phyloP scores from a whole-genome alignment of 2,329 filamentous ascomycete species.

The Fusarium sp. region DNA sequence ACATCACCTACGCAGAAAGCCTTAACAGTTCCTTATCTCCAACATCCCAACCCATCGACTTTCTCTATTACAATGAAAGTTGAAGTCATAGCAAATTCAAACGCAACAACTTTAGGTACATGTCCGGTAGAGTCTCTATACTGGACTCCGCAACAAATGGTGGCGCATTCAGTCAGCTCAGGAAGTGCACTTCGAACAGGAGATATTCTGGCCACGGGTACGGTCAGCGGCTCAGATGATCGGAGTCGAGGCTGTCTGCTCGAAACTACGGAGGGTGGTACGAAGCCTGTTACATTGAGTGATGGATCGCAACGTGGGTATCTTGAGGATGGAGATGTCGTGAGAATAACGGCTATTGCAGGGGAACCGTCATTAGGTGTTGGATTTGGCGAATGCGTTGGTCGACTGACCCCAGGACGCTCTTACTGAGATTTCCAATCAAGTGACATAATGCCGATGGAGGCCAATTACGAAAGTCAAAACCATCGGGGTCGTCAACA shows the following conservation, averaged over 20 bases:
- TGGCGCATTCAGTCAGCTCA: constrained; percentile 34
- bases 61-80: constrained; percentile 54
- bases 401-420: constrained; percentile 30
- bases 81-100: constrained; percentile 46
- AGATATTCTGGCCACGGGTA: constrained; percentile 61
- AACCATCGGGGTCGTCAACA: no score
- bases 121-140: constrained; percentile 26
- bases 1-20: background rate
- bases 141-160: constrained; percentile 30
- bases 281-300: constrained; percentile 46
- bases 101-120: constrained; percentile 3
- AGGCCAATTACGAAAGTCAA: no score
- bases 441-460: no score
- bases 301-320: constrained; percentile 55
- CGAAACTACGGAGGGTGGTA: constrained; percentile 58
- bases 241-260: constrained; percentile 59
- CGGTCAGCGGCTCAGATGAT: constrained; percentile 55
- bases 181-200: constrained; percentile 45
- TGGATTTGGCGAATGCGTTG: constrained; percentile 58
- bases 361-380: constrained; percentile 61
- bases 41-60: constrained; percentile 54
- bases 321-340: constrained; percentile 59
- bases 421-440: no score
- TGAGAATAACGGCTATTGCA: constrained; percentile 56
- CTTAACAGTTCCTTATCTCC: constrained; percentile 49